Evolutionary conservation across 1,139 yeast species (phyloP).

Genomic region (Hyphopichia khmerensis): DNA sequence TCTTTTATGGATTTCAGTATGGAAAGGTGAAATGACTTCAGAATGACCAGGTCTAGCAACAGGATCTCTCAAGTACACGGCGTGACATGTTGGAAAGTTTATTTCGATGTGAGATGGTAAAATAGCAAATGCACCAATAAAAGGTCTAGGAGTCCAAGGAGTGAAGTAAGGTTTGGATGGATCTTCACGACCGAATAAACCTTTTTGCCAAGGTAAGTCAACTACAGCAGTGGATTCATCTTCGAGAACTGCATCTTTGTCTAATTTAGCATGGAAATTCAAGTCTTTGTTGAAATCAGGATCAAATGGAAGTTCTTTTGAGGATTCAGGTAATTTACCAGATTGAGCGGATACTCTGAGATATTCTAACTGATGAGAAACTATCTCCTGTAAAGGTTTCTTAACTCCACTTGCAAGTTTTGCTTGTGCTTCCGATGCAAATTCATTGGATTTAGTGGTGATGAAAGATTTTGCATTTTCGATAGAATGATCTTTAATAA

Average conservation of each 20-base stretch:
- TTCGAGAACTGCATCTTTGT: constrained; percentile 54
- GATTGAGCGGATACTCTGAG: constrained; percentile 39
- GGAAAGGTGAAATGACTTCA: constrained; percentile 91
- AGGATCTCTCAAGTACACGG: constrained; percentile 92
- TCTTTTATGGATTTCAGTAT: constrained; percentile 81
- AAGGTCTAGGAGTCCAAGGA: constrained; percentile 96
- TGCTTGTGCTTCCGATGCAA: constrained; percentile 32
- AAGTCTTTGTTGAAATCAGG: constrained; percentile 60
- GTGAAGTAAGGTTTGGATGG: constrained; percentile 83
- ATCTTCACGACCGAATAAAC: constrained; percentile 76
- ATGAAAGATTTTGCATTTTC: constrained; percentile 21
- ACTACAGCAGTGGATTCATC: constrained; percentile 53
- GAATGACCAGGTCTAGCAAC: constrained; percentile 97
- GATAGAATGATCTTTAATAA: constrained; percentile 20
- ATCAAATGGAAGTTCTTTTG: constrained; percentile 42
- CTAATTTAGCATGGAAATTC: constrained; percentile 43
- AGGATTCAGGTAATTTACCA: constrained; percentile 26
- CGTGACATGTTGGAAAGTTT: constrained; percentile 89
- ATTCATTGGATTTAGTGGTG: constrained; percentile 37
- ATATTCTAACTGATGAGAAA: constrained; percentile 48
- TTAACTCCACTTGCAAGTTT: constrained; percentile 48
- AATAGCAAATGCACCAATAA: constrained; percentile 87
- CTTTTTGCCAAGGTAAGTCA: constrained; percentile 71
- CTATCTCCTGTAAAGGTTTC: constrained; percentile 55
- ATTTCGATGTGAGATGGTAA: constrained; percentile 90